Conservation (phyloP, 2,329 filamentous ascomycete genomes). For the Cytospora piceicola region DNA sequence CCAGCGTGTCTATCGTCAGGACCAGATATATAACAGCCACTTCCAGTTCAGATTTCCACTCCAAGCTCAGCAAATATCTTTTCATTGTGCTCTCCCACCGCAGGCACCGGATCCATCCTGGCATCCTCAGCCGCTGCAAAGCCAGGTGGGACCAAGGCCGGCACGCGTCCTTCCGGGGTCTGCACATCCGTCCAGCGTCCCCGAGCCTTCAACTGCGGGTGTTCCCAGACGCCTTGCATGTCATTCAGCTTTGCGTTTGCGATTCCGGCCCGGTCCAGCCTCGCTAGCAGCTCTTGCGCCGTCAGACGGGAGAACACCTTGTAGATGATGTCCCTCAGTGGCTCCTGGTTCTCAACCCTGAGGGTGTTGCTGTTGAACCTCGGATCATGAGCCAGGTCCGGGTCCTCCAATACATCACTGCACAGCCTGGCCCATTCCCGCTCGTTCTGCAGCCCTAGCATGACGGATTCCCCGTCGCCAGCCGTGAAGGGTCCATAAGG, state of each 20-base stretch:
- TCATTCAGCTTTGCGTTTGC: conserved; percentile 60
- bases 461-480: conserved; percentile 52
- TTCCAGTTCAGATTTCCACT: conserved; percentile 31
- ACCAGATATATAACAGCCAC: too few species aligned
- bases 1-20: neutral
- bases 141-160: conserved; percentile 55
- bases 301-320: conserved; percentile 45
- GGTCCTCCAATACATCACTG: conserved; percentile 47
- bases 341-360: conserved; percentile 50
- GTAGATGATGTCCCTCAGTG: conserved; percentile 50
- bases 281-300: conserved; percentile 45
- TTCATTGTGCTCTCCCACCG: conserved; percentile 55
- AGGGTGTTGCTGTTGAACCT: conserved; percentile 53
- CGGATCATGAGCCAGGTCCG: conserved; percentile 47
- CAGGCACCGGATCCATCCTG: conserved; percentile 50
- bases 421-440: conserved; percentile 58
- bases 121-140: conserved; percentile 36
- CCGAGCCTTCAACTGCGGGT: conserved; percentile 56
- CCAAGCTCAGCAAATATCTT: conserved; percentile 51
- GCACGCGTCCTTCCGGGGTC: conserved; percentile 50
- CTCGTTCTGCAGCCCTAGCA: conserved; percentile 63
- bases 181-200: conserved; percentile 55
- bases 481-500: conserved; percentile 60
- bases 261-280: conserved; percentile 52
- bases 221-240: conserved; percentile 58